phyloP scores from a whole-genome alignment of 176 grass and related monocot species.

The Pharus latifolius region DNA sequence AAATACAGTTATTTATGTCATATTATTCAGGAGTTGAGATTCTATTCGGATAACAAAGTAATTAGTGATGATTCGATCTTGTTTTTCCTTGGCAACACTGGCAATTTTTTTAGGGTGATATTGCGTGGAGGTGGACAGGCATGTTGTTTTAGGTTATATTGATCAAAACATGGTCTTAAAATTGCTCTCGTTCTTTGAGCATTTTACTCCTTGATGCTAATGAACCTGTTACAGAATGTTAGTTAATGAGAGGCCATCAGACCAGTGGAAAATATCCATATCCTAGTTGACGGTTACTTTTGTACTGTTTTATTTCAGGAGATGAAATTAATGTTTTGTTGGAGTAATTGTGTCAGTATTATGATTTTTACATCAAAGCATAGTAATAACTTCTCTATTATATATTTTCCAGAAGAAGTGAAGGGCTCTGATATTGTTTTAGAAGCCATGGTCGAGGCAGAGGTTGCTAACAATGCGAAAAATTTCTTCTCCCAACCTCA shows the following conservation, averaged over 20 bases:
- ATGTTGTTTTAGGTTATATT: neutral
- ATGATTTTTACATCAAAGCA: neutral
- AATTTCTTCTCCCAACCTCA: constrained; percentile 49
- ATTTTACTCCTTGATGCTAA: no score
- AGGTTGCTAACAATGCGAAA: constrained; percentile 74
- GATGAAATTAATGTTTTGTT: no score
- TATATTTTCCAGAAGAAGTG: constrained; percentile 35
- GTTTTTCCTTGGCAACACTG: neutral
- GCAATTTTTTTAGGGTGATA: neutral
- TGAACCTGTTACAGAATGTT: no score
- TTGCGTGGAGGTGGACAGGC: neutral
- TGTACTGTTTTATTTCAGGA: neutral
- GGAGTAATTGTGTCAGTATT: neutral
- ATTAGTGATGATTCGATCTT: neutral
- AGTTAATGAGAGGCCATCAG: no score
- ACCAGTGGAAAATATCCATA: no score
- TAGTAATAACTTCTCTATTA: neutral
- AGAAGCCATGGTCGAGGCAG: constrained; percentile 74
- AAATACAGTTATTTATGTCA: neutral
- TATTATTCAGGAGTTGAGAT: neutral
- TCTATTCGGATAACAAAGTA: no score
- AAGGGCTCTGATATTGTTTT: constrained; percentile 71
- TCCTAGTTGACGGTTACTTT: neutral
- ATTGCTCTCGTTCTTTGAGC: no score
- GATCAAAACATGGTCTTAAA: neutral